Evolutionary conservation across 768 basidiomycete species (phyloP).

Genomic region (Phaeolepiota aurea): DNA sequence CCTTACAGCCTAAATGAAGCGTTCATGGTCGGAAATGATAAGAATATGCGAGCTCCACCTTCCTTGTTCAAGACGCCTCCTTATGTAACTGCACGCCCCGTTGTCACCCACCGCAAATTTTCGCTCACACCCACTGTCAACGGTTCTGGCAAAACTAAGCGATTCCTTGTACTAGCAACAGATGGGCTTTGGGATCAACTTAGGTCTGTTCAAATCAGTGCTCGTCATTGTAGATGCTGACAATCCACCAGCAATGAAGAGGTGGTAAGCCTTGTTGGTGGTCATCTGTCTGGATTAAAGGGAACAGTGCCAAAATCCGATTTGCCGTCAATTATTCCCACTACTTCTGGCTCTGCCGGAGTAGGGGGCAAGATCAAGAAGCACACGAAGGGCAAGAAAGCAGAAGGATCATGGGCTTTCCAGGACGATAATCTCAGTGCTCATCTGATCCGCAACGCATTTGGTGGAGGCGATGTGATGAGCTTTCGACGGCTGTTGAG

Average conservation of each 20-base stretch:
- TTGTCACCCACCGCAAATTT: constrained; percentile 71
- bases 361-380: constrained; percentile 58
- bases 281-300: constrained; percentile 65
- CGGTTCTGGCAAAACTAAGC: constrained; percentile 29
- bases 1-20: constrained; percentile 41
- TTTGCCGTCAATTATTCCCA: constrained; percentile 48
- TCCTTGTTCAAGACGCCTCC: constrained; percentile 75
- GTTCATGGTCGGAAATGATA: constrained; percentile 58
- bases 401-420: constrained; percentile 64
- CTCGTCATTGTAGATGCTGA: too few relatives aligned
- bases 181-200: constrained; percentile 76
- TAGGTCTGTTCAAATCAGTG: constrained; percentile 20
- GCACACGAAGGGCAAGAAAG: constrained; percentile 18
- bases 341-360: constrained; percentile 40
- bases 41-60: constrained; percentile 51
- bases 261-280: constrained; percentile 80
- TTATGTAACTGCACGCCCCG: constrained; percentile 83
- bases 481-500: constrained; percentile 58
- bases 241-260: constrained; percentile 58
- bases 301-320: constrained; percentile 54
- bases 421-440: constrained; percentile 70
- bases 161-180: constrained; percentile 86
- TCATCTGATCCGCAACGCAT: constrained; percentile 86
- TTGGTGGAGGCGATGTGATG: constrained; percentile 69
- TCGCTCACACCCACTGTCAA: constrained; percentile 33